Percentiles rank a stretch among this genome's conserved stretches.
phyloP scores from a whole-genome alignment of 1,284 basidiomycete species.

The Ceratorhiza oryzae-sativae region DNA sequence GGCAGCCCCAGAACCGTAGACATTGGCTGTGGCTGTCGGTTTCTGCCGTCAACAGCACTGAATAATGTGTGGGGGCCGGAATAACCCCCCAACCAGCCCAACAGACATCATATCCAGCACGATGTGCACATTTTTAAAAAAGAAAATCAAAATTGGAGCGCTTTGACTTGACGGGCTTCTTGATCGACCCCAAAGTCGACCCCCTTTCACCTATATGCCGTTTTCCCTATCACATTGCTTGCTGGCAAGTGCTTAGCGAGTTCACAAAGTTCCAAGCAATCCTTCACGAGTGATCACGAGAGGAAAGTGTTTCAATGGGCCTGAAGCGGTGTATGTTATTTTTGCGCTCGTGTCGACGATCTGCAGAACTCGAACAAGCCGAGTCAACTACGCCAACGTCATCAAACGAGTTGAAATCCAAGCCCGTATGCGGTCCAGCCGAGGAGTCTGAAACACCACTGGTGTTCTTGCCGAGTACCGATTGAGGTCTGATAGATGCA shows the following conservation, averaged over 20 bases:
- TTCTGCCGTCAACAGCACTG: constrained; percentile 40
- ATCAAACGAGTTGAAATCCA: background rate
- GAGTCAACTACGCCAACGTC: constrained; percentile 3
- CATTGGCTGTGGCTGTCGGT: constrained; percentile 41
- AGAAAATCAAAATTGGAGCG: background rate
- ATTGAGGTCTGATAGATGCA: constrained; percentile 8
- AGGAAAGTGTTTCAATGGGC: background rate
- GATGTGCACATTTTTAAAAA: background rate
- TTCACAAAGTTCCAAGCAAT: background rate
- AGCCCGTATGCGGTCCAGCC: constrained; percentile 4
- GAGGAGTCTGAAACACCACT: background rate
- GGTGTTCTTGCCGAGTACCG: background rate
- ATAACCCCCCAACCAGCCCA: constrained; percentile 29
- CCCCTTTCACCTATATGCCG: background rate
- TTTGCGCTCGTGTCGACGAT: too few species aligned
- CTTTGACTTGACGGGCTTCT: background rate
- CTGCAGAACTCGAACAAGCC: background rate
- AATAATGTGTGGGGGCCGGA: constrained; percentile 41
- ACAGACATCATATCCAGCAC: constrained; percentile 32
- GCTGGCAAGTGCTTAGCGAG: background rate
- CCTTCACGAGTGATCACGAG: background rate
- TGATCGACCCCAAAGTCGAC: too few species aligned
- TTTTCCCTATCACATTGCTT: constrained; percentile 26
- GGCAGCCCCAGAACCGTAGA: constrained; percentile 28
- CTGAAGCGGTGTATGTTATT: too few species aligned